phyloP scores from a whole-genome alignment of 1,284 basidiomycete species.

The Papiliotrema fonsecae region DNA sequence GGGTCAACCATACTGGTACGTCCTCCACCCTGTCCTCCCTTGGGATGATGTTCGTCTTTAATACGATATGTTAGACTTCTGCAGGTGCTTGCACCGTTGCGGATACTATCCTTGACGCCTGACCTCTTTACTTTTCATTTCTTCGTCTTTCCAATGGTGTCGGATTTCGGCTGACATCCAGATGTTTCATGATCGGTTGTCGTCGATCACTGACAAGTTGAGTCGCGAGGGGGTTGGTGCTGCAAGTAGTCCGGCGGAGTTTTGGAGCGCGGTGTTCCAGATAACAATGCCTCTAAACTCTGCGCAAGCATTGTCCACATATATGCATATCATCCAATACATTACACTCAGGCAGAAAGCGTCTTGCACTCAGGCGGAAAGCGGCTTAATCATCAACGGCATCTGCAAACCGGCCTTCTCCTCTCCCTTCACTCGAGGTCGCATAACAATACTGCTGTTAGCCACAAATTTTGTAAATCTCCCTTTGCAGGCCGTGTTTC shows the following conservation, averaged over 20 bases:
- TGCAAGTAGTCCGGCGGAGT: too few relatives aligned
- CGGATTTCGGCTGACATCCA: too few relatives aligned
- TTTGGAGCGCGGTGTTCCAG: too few relatives aligned
- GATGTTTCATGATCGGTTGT: too few relatives aligned
- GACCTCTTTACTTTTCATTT: neutral
- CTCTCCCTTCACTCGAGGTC: conserved; percentile 40
- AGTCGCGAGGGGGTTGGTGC: too few relatives aligned
- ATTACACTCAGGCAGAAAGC: neutral
- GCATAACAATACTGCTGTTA: conserved; percentile 41
- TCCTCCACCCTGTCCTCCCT: neutral
- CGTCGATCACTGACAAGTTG: neutral
- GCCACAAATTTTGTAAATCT: neutral
- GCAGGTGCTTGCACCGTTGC: conserved; percentile 1
- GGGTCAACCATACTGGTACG: neutral
- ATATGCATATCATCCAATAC: neutral
- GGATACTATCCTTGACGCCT: neutral
- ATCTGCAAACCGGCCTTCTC: conserved; percentile 42
- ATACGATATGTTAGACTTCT: conserved; percentile 5
- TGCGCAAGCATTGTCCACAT: too few relatives aligned
- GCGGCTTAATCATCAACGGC: conserved; percentile 38
- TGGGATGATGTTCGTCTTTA: neutral
- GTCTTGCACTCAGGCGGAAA: conserved; percentile 4
- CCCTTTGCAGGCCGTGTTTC: too few relatives aligned
- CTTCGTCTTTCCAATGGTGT: neutral
- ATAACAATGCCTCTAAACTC: too few relatives aligned